Evolutionary conservation across 1,284 basidiomycete species (phyloP).

Genomic region (Heterobasidion annosum): DNA sequence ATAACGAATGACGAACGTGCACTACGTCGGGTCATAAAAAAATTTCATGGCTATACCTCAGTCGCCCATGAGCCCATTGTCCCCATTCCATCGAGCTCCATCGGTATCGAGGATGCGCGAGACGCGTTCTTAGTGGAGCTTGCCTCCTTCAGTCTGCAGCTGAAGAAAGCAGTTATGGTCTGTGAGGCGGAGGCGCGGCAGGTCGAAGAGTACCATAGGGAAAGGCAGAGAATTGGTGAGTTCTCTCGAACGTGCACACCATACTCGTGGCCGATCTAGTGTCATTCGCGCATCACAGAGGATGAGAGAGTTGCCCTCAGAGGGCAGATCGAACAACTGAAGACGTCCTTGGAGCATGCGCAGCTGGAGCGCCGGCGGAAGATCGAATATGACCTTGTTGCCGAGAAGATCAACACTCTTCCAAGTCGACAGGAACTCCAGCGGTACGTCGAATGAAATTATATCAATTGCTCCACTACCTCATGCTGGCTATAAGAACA

Average conservation of each 20-base stretch:
- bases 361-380: constrained; percentile 65
- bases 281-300: constrained; percentile 29
- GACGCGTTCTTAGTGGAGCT: constrained; percentile 72
- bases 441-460: constrained; percentile 33
- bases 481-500: constrained; percentile 30
- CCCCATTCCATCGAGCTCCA: constrained; percentile 22
- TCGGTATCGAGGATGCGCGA: constrained; percentile 55
- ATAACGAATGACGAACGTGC: constrained; percentile 58
- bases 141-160: constrained; percentile 58
- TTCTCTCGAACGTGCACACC: constrained; percentile 6
- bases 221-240: constrained; percentile 62
- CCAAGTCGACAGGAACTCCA: constrained; percentile 68
- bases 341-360: constrained; percentile 64
- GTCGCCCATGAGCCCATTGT: constrained; percentile 43
- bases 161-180: constrained; percentile 71
- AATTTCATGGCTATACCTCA: constrained; percentile 63
- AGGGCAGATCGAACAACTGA: constrained; percentile 67
- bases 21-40: constrained; percentile 67
- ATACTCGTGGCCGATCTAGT: constrained; percentile 1
- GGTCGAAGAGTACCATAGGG: constrained; percentile 70
- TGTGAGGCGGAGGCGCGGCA: constrained; percentile 76
- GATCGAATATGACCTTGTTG: constrained; percentile 75
- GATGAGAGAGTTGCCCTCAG: constrained; percentile 57
- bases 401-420: constrained; percentile 74
- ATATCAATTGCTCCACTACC: background rate